These are phyloP conservation scores for Neocallimastix lanati DNA, from an alignment of 192 early-diverging fungal species.

Conservation along the genomic window DNA sequence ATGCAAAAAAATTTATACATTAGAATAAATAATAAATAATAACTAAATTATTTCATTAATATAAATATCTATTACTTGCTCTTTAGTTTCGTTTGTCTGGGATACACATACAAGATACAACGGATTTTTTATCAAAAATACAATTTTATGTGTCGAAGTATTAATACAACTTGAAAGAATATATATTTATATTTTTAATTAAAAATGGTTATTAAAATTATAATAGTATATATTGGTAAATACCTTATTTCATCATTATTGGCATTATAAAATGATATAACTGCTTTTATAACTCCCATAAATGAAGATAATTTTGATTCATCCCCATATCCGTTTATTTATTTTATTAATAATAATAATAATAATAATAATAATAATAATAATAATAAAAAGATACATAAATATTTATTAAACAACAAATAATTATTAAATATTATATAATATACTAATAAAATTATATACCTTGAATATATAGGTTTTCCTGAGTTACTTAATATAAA, in stretches of 20 bases:
- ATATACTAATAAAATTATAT: no score
- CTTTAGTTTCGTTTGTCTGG: conserved; percentile 57
- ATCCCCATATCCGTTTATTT: conserved; percentile 48
- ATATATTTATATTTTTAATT: no score
- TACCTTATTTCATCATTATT: conserved; percentile 60
- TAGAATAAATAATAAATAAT: no score
- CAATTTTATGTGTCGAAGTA: conserved; percentile 54
- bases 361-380: no score
- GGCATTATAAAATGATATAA: conserved; percentile 65
- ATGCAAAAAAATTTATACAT: no score
- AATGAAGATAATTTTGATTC: conserved; percentile 69
- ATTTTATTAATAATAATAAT: background rate
- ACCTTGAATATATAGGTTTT: conserved; percentile 84
- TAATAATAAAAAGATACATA: no score
- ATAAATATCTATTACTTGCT: no score
- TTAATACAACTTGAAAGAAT: conserved; percentile 46
- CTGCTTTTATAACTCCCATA: conserved; percentile 79
- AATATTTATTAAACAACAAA: no score
- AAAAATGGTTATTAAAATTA: no score
- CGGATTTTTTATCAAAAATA: conserved; percentile 62
- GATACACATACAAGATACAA: conserved; percentile 73
- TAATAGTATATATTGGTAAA: no score
- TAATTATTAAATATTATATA: no score
- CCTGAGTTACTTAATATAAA: conserved; percentile 83
- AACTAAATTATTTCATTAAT: no score